Evolutionary conservation across 192 early-diverging fungal species (phyloP), one percentile per base, ranked within the genome.

Genomic region (Podila epigama): DNA sequence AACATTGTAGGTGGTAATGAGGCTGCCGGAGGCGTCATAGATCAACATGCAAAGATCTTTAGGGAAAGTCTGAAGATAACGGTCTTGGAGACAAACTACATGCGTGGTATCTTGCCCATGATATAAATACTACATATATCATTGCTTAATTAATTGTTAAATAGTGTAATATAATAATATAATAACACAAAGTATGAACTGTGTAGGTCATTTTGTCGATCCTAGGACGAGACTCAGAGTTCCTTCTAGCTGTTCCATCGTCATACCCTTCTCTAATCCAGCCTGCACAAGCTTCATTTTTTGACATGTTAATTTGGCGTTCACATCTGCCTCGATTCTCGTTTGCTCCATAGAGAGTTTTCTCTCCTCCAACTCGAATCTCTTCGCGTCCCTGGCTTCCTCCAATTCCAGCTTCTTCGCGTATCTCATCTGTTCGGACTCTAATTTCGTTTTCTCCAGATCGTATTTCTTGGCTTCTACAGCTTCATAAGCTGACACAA

Each of bases 41-140:
- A 36, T 39, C n/a, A 16, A 11, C 22, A 4, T n/a, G 20, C 33
- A 33, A 8, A 7, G 15, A 41, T 13, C 31, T 54, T 64, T 25
- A 52, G 62, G 40, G 62, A 64, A 28, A 16, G 16, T 5, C 37
- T 64, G 15, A 54, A 64, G 22, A 59, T 7, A 31, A 39, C 25
- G 4, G 53, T 51, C 51, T n/a, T 54, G 34, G 62, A 64, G 22
- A 54, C 36, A 64, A 64, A 64, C 62, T 31, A 40, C 7, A 35
- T 13, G 13, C 0, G 27, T 39, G 62, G 62, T 5, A 16, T 37
- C 12, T 54, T 64, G 29, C 41, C 52, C 1, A 0, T 32, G 29
- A 18, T 15, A 54, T 54, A 3, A 54, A 16, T 53, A 53, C 22
- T 53, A 29, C 1, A 53, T 53, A 53, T 5, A 52, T 13, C 13